Evolutionary conservation across 805 yeast species (phyloP), one percentile per base, ranked within the genome.

Genomic region (Sungouiella thailandica): DNA sequence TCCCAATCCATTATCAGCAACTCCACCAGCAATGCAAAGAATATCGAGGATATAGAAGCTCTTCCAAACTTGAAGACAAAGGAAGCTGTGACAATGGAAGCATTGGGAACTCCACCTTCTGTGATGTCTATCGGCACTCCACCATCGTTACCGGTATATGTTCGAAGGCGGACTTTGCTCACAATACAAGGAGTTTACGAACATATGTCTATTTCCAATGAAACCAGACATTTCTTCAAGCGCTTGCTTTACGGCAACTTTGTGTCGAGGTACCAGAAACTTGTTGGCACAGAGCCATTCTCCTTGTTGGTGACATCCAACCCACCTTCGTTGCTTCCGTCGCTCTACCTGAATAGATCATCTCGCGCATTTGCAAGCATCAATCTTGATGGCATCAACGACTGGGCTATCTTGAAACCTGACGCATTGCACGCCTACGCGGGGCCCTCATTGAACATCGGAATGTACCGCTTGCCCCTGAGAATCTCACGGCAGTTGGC

Each of bases 371-470:
- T 75, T 40, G 68, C 66, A 7, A 60, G 56, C 26, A 37, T 80
- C 17, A 40, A 58, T 3, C 49, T 80, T 37, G 83, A 80, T 41
- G 87, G 87, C 2, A 58, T 73, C 1, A 52, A 53, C 13, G 87
- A 80, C 46, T 80, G 83, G 83, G 82, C 80, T 1, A 36, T 80
- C 3, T 60, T 80, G 29, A 61, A 70, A 27, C 57, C 63, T 1
- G 50, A 60, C 11, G 62, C 78, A 0, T 49, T 80, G 15, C 76
- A 76, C 29, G 71, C 68, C 1, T 76, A 66, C 42, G 52, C 72
- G 6, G 86, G 85, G 1, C 58, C 68, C n/a, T 66, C 79, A 1
- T 54, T 79, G 29, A 45, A 56, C 9, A 50, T 77, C 2, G 53
- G 57, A 1, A 57, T 62, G 30, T 54, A 56, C 18, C 39, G 47